Conservation (phyloP, 2,329 filamentous ascomycete genomes). For the Aspergillus ochraceus region DNA sequence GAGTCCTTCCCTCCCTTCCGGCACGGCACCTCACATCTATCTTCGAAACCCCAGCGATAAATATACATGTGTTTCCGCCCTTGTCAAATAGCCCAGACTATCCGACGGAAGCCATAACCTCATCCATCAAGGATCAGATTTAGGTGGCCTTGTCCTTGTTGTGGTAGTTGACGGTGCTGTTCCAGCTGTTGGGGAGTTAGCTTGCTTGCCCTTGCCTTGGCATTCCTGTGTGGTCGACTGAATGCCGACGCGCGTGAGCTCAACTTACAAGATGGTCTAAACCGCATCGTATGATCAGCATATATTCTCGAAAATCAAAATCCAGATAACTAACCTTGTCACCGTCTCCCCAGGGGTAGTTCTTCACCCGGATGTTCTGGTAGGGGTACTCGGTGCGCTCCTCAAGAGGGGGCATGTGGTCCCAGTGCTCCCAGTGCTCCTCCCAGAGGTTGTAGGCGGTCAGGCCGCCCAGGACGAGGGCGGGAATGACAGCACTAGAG, state of each 20-base stretch:
- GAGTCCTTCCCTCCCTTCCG: no score
- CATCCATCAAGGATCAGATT: conserved; percentile 10
- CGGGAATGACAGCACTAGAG: conserved; percentile 70
- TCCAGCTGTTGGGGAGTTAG: conserved; percentile 69
- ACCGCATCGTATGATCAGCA: conserved; percentile 9
- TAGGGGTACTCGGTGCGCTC: conserved; percentile 92
- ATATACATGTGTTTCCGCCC: conserved; percentile 31
- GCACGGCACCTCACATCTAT: conserved; percentile 4
- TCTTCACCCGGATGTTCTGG: conserved; percentile 97
- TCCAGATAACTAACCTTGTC: conserved; percentile 71
- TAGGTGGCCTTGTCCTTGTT: conserved; percentile 73
- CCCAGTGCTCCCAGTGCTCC: conserved; percentile 96
- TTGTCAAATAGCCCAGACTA: conserved; percentile 3
- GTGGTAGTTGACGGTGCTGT: conserved; percentile 93
- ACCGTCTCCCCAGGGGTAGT: conserved; percentile 91
- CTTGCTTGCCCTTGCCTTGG: background rate
- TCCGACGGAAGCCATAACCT: conserved; percentile 4
- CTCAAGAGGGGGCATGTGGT: conserved; percentile 80
- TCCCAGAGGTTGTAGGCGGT: conserved; percentile 93
- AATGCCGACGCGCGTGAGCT: background rate
- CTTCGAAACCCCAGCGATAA: conserved; percentile 21
- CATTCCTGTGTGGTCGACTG: background rate
- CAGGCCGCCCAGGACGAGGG: conserved; percentile 67
- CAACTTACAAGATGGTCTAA: conserved; percentile 66
- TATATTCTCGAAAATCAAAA: background rate